Base-by-base conservation (phyloP, 2,329 filamentous ascomycete genomes). In the Phaeosphaeria sp. region DNA sequence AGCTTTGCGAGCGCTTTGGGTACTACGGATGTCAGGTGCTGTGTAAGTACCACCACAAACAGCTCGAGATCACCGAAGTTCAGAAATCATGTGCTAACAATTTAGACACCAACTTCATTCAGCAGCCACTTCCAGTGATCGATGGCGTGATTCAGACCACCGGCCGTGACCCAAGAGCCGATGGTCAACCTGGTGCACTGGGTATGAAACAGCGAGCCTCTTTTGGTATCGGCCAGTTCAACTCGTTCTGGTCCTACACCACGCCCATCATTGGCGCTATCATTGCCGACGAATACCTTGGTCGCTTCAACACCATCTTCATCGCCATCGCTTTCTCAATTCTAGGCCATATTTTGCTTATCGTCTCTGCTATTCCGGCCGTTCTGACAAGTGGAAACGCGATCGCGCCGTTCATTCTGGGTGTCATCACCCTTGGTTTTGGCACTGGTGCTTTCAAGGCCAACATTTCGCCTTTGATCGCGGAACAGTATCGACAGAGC, bases 1-100 rank as follows among this genome's bases (percentile, higher is more conserved):
- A 93, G 77, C 79, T 91, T 55, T 91, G 88, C 78, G 90, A 93
- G 79, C 87, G 90, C 49, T 91, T 91, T 78, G 89, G 87, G 15
- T 93, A 91, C 84, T 92, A 92, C 70, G 90, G 90, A 53, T 88
- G 87, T 4, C 84, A 86, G 44, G 83, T 88, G 30, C 81, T 91
- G 27, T 91, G 89, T 85, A 81, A 63, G 81, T 71, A 13, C 6
- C 11, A 36, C 11, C 6, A 13, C 15, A n/a, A n/a, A n/a, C n/a
- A n/a, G n/a, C 30, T 13, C 30, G 11, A 36, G 3, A 3, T 43
- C 40, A 21, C 45, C 15, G 0, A 13, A n/a, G 33, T 3, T 24
- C 6, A 21, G 6, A 13, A 13, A 17, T 13, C 24, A 22, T 30
- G n/a, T 39, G 44, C 61, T 67, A 46, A 68, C 44, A 6, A 17